phyloP scores from a whole-genome alignment of 495 filamentous ascomycete species.

The Tuber melanosporum region DNA sequence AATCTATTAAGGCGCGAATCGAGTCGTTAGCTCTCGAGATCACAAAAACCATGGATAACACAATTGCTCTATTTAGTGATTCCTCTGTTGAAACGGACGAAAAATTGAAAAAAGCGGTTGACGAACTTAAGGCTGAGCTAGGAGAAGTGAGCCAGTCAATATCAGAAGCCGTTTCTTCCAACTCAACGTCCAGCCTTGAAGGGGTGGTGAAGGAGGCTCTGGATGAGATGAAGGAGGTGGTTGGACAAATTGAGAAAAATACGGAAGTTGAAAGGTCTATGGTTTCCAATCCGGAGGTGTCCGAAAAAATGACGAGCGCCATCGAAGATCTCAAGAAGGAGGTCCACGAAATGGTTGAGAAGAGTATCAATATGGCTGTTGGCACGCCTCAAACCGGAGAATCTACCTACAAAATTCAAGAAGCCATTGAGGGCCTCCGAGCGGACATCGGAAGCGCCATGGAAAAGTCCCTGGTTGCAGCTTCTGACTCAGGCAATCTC shows the following conservation, averaged over 20 bases:
- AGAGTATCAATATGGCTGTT: slow-evolving; percentile 61
- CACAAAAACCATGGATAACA: slow-evolving; percentile 64
- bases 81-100: slow-evolving; percentile 28
- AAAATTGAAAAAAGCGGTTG: slow-evolving; percentile 27
- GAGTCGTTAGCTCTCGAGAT: slow-evolving; percentile 48
- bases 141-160: slow-evolving; percentile 34
- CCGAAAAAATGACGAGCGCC: slow-evolving; percentile 73
- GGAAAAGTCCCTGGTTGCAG: slow-evolving; percentile 26
- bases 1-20: slow-evolving; percentile 53
- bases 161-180: slow-evolving; percentile 23
- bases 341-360: slow-evolving; percentile 47
- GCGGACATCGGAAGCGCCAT: slow-evolving; percentile 49
- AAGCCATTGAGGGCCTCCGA: slow-evolving; percentile 66
- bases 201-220: slow-evolving; percentile 61
- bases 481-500: slow-evolving; percentile 19
- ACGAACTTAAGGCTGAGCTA: slow-evolving; percentile 31
- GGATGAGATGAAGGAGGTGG: slow-evolving; percentile 63
- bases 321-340: slow-evolving; percentile 60
- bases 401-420: slow-evolving; percentile 55
- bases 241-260: slow-evolving; percentile 54
- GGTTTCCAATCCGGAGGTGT: slow-evolving; percentile 70
- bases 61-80: slow-evolving; percentile 47
- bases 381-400: slow-evolving; percentile 60
- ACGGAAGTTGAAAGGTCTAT: slow-evolving; percentile 56
- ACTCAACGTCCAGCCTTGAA: slow-evolving; percentile 48